These are phyloP conservation scores for Cladosporium oxysporum DNA, from an alignment of 2,329 filamentous ascomycete species.

Conservation along the genomic window DNA sequence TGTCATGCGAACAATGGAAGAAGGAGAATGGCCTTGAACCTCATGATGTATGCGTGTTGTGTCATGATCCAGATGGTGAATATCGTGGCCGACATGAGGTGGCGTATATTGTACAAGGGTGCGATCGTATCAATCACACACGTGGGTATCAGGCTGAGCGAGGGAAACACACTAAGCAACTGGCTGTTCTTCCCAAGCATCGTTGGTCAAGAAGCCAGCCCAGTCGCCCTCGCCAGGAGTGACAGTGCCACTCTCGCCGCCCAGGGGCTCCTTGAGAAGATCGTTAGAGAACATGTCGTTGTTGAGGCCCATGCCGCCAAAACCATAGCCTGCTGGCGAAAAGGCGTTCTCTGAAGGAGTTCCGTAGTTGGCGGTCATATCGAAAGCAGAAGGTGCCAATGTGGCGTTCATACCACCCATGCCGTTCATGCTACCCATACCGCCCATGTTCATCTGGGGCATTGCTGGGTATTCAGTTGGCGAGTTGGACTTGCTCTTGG, in stretches of 20 bases:
- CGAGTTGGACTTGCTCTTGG: conserved; percentile 32
- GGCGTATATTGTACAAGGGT: conserved; percentile 3
- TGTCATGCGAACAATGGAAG: neutral
- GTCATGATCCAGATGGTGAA: neutral
- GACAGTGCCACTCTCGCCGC: conserved; percentile 30
- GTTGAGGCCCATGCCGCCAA: conserved; percentile 26
- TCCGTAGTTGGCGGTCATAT: conserved; percentile 28
- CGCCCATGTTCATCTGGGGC: conserved; percentile 33
- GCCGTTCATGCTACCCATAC: conserved; percentile 33
- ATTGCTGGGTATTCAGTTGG: conserved; percentile 29
- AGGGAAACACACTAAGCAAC: neutral
- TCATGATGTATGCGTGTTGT: neutral
- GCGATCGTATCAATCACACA: neutral
- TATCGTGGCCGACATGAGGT: neutral
- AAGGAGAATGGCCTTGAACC: neutral
- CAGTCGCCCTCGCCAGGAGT: conserved; percentile 22
- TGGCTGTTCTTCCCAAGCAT: conserved; percentile 20
- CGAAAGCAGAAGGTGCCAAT: conserved; percentile 42
- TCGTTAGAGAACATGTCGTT: conserved; percentile 24
- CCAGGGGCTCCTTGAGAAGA: conserved; percentile 24
- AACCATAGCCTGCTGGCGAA: conserved; percentile 24
- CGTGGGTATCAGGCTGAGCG: neutral
- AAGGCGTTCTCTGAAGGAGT: conserved; percentile 28
- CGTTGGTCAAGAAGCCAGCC: conserved; percentile 19
- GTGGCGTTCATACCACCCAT: conserved; percentile 40